Base-by-base conservation (phyloP, 2,329 filamentous ascomycete genomes). In the Trichoderma hamatum region DNA sequence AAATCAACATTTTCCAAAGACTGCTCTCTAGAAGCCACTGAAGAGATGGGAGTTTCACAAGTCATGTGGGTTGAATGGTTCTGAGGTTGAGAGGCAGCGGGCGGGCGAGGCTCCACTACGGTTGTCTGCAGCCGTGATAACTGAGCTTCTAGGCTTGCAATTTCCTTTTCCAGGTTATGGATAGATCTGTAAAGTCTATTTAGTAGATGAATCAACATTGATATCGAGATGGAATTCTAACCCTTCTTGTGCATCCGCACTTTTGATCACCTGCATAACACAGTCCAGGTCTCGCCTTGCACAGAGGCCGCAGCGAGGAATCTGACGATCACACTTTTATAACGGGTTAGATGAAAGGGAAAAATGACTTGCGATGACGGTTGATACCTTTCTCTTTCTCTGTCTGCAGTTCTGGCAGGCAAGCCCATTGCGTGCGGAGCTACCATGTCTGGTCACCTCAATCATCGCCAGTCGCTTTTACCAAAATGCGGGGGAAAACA, bases 361-460 rank as follows among this genome's bases (percentile, higher is more conserved):
- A 13, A 14, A 5, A n/a, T 2, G 13, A 13, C 21, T n/a, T 16
- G 0, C 30, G 14, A 16, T 36, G 21, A 5, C 14, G 10, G 39
- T 21, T 56, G 5, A 19, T 21, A 68, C 66, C 28, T 61, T 68
- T 46, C 66, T 63, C 52, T 68, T 68, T 26, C 58, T 62, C 14
- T 49, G 66, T 43, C 66, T 55, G 58, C 66, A 68, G n/a, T 68
- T 68, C 26, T 58, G 58, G 21, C 66, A 68, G 5, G 66, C 66
- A 11, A 68, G 58, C 16, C 66, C 58, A 24, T 46, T 56, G 10
- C 58, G 66, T 14, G 21, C 7, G 30, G 58, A 68, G n/a, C 21
- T 36, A 7, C 14, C 36, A 34, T 19, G 26, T 55, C 58, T 58
- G 32, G 11, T 24, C 6, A n/a, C 4, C 3, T 30, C 34, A 21